Evolutionary conservation across 2,329 filamentous ascomycete species (phyloP).

Genomic region (Pestalotiopsis sp.): DNA sequence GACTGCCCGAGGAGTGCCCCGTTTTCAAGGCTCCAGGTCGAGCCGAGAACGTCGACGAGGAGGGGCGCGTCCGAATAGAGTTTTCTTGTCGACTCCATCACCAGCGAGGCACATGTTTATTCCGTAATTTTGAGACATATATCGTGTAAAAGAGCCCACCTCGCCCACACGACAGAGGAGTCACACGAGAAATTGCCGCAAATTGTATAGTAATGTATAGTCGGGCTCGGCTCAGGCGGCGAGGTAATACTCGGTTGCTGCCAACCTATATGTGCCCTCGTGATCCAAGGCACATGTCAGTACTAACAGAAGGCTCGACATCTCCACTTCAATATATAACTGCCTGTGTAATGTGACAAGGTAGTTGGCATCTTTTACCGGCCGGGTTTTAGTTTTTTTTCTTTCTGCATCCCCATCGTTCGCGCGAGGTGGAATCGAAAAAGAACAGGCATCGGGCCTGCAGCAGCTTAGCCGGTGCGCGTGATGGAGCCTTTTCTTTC

Average conservation of each 20-base stretch:
- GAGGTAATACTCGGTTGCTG: background rate
- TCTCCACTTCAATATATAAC: background rate
- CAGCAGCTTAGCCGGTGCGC: background rate
- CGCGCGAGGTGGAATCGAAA: background rate
- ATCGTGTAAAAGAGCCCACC: background rate
- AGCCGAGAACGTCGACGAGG: background rate
- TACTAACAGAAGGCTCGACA: background rate
- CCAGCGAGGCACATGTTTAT: background rate
- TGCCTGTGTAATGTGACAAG: background rate
- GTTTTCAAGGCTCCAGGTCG: background rate
- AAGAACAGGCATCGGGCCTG: background rate
- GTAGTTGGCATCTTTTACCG: background rate
- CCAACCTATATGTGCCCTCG: background rate
- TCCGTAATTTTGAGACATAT: background rate
- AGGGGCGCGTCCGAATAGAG: background rate
- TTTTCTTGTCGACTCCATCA: background rate
- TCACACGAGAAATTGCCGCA: background rate
- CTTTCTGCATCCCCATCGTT: background rate
- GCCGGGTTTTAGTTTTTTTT: background rate
- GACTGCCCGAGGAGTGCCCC: background rate
- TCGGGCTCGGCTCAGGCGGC: background rate
- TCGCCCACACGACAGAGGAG: background rate
- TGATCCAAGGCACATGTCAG: background rate
- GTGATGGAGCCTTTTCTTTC: background rate
- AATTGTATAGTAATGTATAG: background rate